A percentile compares a stretch with the other conserved stretches of the same genome.
These are phyloP conservation scores for Parietaria judaica DNA, from an alignment of 306 rosid genomes.

Conservation along the genomic window DNA sequence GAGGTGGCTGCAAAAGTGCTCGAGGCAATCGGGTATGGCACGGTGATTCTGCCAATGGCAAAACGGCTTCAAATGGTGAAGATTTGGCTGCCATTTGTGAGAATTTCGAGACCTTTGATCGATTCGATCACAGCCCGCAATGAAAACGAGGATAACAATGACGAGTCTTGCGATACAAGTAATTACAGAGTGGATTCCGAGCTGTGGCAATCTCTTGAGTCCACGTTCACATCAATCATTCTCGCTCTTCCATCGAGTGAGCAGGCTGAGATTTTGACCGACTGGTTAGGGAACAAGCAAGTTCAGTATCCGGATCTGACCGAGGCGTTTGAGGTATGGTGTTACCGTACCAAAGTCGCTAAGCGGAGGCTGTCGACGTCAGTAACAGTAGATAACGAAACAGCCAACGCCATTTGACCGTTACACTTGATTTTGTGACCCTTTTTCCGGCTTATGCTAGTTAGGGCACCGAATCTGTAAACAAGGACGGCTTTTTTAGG, in stretches of 20 bases:
- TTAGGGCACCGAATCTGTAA: neutral
- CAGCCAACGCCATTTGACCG: constrained; percentile 30
- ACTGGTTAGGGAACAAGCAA: constrained; percentile 56
- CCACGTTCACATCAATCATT: constrained; percentile 61
- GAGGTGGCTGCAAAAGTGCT: constrained; percentile 73
- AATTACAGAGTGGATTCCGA: constrained; percentile 53
- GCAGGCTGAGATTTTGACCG: constrained; percentile 74
- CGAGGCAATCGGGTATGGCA: constrained; percentile 77
- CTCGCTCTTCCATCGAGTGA: constrained; percentile 79
- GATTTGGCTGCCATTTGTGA: constrained; percentile 86
- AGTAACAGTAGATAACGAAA: constrained; percentile 39
- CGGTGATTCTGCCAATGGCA: constrained; percentile 54
- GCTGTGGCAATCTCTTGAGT: constrained; percentile 80
- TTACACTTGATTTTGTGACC: constrained; percentile 14
- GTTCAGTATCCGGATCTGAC: constrained; percentile 76
- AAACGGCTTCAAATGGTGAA: constrained; percentile 65
- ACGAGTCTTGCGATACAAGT: constrained; percentile 23
- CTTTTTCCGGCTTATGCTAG: neutral
- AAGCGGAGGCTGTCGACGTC: constrained; percentile 58
- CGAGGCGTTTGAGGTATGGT: constrained; percentile 90
- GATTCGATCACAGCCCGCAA: constrained; percentile 36
- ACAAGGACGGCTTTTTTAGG: too few species aligned
- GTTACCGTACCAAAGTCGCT: constrained; percentile 77
- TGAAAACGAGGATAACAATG: constrained; percentile 27
- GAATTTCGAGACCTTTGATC: constrained; percentile 69